Percentiles rank a stretch among this genome's conserved stretches.
Conservation (phyloP, 192 early-diverging fungal species). For the Phlyctochytrium arcticum region DNA sequence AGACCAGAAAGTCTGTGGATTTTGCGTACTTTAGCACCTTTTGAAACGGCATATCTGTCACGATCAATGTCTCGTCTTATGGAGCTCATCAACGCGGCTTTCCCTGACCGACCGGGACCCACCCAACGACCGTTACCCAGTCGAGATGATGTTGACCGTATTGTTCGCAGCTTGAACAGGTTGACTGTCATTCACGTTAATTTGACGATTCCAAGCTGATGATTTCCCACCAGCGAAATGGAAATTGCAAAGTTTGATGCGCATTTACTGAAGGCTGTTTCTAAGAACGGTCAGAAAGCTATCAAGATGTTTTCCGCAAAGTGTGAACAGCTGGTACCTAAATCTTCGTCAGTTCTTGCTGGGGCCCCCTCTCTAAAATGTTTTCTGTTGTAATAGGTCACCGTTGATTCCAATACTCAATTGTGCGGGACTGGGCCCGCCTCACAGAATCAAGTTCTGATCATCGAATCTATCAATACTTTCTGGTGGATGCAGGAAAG, state of each 20-base stretch:
- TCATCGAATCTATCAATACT: conserved; percentile 59
- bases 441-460: conserved; percentile 42
- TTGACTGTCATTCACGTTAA: too few relatives aligned
- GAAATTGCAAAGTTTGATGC: conserved; percentile 63
- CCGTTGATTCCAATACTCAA: neutral
- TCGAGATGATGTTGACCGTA: conserved; percentile 51
- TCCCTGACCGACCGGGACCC: conserved; percentile 43
- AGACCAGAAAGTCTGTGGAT: conserved; percentile 22
- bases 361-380: too few relatives aligned
- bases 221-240: conserved; percentile 60
- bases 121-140: conserved; percentile 21
- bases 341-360: too few relatives aligned
- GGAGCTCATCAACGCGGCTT: conserved; percentile 59
- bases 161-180: conserved; percentile 55
- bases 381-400: too few relatives aligned
- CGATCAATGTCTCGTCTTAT: conserved; percentile 54
- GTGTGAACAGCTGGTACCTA: conserved; percentile 51
- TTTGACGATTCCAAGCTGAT: too few relatives aligned
- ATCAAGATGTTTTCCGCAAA: conserved; percentile 57
- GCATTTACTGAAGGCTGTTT: conserved; percentile 41
- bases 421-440: conserved; percentile 27
- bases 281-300: conserved; percentile 54
- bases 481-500: conserved; percentile 59
- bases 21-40: conserved; percentile 36
- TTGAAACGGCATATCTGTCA: conserved; percentile 50